Evolutionary conservation across 2,329 filamentous ascomycete genomes (phyloP).

Genomic region (Fusarium sp.): DNA sequence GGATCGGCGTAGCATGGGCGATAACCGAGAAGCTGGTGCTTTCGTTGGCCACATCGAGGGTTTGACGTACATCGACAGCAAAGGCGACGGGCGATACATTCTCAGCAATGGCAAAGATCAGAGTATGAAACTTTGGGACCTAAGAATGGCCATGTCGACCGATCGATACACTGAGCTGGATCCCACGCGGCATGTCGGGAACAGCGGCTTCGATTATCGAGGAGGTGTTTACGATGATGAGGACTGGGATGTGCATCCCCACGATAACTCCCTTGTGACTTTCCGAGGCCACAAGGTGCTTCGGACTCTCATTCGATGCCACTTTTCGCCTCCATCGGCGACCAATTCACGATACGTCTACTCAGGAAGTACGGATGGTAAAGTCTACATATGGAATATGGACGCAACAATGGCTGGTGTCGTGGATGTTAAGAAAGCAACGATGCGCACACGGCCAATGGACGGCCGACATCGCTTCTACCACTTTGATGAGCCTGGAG

Average conservation of each 20-base stretch:
- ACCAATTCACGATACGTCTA: slow-evolving; percentile 95
- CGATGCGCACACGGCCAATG: slow-evolving; percentile 72
- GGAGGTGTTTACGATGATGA: slow-evolving; percentile 75
- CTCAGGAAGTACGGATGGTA: slow-evolving; percentile 89
- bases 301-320: slow-evolving; percentile 92
- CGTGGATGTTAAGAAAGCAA: slow-evolving; percentile 83
- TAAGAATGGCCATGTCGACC: slow-evolving; percentile 88
- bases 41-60: slow-evolving; percentile 78
- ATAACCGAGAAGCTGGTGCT: slow-evolving; percentile 78
- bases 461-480: slow-evolving; percentile 70
- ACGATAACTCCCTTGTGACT: slow-evolving; percentile 94
- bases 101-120: slow-evolving; percentile 97
- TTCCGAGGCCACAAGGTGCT: slow-evolving; percentile 92
- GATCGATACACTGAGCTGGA: slow-evolving; percentile 72
- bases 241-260: slow-evolving; percentile 73
- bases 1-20: slow-evolving; percentile 93
- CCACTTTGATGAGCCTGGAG: slow-evolving; percentile 68
- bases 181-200: slow-evolving; percentile 66
- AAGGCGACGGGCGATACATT: slow-evolving; percentile 83
- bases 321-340: slow-evolving; percentile 90
- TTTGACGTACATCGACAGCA: slow-evolving; percentile 78
- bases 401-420: slow-evolving; percentile 86
- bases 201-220: slow-evolving; percentile 81
- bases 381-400: slow-evolving; percentile 92
- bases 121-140: slow-evolving; percentile 96